phyloP scores from a whole-genome alignment of 176 grass and related monocot genomes.

The Phoenix dactylifera region DNA sequence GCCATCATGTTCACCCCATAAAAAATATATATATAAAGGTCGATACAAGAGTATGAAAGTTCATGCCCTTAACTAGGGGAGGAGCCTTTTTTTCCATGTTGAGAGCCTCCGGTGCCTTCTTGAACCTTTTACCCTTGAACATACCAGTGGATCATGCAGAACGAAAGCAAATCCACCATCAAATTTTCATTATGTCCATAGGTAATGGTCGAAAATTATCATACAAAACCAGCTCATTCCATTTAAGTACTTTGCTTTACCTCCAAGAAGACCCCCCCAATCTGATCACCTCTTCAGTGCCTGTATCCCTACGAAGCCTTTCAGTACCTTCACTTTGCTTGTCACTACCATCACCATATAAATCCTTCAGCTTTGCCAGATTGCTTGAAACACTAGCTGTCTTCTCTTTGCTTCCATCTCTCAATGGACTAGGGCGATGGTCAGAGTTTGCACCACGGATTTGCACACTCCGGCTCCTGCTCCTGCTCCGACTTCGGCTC shows the following conservation, averaged over 20 bases:
- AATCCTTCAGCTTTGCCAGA: conserved; percentile 76
- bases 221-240: neutral
- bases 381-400: conserved; percentile 46
- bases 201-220: too few relatives aligned
- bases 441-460: conserved; percentile 3
- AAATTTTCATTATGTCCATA: too few relatives aligned
- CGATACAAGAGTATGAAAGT: too few relatives aligned
- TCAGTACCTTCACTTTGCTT: conserved; percentile 27
- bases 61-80: too few relatives aligned
- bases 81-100: too few relatives aligned
- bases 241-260: conserved; percentile 11
- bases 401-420: conserved; percentile 47
- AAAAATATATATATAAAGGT: too few relatives aligned
- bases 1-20: too few relatives aligned
- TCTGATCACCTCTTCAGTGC: conserved; percentile 92
- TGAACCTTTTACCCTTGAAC: too few relatives aligned
- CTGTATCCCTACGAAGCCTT: conserved; percentile 42
- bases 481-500: conserved; percentile 34
- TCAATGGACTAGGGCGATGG: conserved; percentile 40
- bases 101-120: too few relatives aligned
- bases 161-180: too few relatives aligned
- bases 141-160: too few relatives aligned
- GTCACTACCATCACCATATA: conserved; percentile 65
- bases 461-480: conserved; percentile 12
- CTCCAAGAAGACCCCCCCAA: conserved; percentile 77